These are phyloP conservation scores for Hemileccinum rubropunctum DNA, from an alignment of 768 basidiomycete species.

Conservation along the genomic window DNA sequence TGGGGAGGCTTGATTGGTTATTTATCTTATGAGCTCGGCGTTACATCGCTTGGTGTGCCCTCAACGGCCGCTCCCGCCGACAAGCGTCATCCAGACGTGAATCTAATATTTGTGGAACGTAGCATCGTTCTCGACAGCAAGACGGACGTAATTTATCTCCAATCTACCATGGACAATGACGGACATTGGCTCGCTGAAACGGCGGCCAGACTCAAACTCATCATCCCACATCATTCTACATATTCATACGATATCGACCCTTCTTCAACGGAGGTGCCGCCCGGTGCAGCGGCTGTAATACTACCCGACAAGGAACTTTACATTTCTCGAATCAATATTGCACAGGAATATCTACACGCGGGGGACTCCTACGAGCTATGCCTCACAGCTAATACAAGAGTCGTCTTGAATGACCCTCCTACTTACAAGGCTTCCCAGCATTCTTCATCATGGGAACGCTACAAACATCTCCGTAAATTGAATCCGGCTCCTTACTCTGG, in stretches of 20 bases:
- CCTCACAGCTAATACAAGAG: slow-evolving; percentile 70
- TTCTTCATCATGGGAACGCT: slow-evolving; percentile 65
- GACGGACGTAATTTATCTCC: slow-evolving; percentile 53
- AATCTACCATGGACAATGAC: slow-evolving; percentile 62
- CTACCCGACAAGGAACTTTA: slow-evolving; percentile 62
- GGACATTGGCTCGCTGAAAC: slow-evolving; percentile 57
- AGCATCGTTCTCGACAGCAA: slow-evolving; percentile 65
- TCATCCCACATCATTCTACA: slow-evolving; percentile 11
- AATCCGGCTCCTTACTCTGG: slow-evolving; percentile 92
- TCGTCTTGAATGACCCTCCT: slow-evolving; percentile 43
- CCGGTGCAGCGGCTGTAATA: slow-evolving; percentile 34
- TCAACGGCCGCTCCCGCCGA: slow-evolving; percentile 28
- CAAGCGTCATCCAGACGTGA: slow-evolving; percentile 63
- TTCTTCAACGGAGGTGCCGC: slow-evolving; percentile 26
- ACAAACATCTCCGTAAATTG: slow-evolving; percentile 61
- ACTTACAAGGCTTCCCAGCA: slow-evolving; percentile 9
- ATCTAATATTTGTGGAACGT: slow-evolving; percentile 74
- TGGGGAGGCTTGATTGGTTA: slow-evolving; percentile 83
- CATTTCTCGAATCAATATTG: slow-evolving; percentile 61
- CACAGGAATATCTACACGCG: slow-evolving; percentile 70
- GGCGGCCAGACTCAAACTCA: slow-evolving; percentile 15
- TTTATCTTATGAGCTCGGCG: slow-evolving; percentile 78
- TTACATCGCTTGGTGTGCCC: slow-evolving; percentile 49
- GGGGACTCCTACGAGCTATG: slow-evolving; percentile 96
- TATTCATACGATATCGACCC: slow-evolving; percentile 11